Evolutionary conservation across 371 early-diverging fungal genomes (phyloP), one percentile per base, ranked within the genome.

Genomic region (Mucor mucedo): DNA sequence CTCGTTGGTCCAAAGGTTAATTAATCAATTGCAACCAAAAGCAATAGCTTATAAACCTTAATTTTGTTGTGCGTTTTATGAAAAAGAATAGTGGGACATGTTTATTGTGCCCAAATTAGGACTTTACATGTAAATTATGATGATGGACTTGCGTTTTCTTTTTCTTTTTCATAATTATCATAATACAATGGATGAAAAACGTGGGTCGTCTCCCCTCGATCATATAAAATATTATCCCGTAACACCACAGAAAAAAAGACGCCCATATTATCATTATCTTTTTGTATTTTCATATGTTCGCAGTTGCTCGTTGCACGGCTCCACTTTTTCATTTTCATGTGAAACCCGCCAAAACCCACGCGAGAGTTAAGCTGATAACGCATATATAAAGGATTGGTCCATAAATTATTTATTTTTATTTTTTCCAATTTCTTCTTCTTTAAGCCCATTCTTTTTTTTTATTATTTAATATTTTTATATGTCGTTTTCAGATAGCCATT

Each of bases 301-400:
- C 30, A 50, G 30, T 50, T 50, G 30, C 10, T 42, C 29, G 41
- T 40, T 29, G 42, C 27, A 55, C 41, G n/a, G 41, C 44, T 21
- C 21, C 21, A 21, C 41, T 27, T 60, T 40, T 41, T 49, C 11
- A 40, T 54, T 65, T 53, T 33, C 68, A 67, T 67, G 58, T 67
- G 68, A 67, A 58, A 62, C 58, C 68, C 62, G 68, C 62, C 62
- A 67, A 58, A 67, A 56, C 35, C 66, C 62, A 66, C 66, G 66
- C 66, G 66, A 66, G 66, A 9, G 16, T 44, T 32, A 38, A 32
- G 35, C 8, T 27, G 10, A 41, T n/a, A 32, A 55, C 30, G 33
- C 29, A 35, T 61, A 60, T 50, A 55, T 60, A 55, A 50, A 16
- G 14, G 28, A 14, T 21, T 21, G 21, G 21, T 21, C 21, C 21